These are phyloP conservation scores for Uronychia binucleata DNA, from an alignment of 73 alveolate species.

Conservation along the genomic window DNA sequence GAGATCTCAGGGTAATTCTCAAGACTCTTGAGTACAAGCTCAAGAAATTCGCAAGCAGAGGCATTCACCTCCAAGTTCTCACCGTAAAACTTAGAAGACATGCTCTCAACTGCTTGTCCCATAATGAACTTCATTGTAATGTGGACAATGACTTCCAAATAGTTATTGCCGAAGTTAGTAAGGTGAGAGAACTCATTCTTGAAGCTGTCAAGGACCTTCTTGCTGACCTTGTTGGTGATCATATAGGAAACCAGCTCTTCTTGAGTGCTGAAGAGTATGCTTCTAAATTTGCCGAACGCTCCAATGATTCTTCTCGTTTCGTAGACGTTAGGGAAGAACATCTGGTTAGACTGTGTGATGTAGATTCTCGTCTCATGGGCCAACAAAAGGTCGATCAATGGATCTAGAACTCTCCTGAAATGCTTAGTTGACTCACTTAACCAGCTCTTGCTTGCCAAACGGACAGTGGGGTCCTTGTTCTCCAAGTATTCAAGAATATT, in stretches of 20 bases:
- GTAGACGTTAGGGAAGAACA: conserved; percentile 73
- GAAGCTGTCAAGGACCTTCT: conserved; percentile 56
- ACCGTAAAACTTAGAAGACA: conserved; percentile 59
- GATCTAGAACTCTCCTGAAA: conserved; percentile 83
- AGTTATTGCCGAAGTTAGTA: conserved; percentile 53
- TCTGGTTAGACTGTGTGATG: conserved; percentile 72
- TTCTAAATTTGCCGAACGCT: conserved; percentile 85
- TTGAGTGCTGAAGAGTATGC: conserved; percentile 78
- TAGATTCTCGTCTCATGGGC: conserved; percentile 75
- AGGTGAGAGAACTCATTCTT: conserved; percentile 32
- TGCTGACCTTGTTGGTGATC: conserved; percentile 64
- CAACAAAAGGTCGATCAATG: conserved; percentile 74
- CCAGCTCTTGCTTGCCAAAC: conserved; percentile 89
- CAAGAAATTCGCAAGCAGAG: conserved; percentile 90
- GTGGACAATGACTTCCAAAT: conserved; percentile 77
- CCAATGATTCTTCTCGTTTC: conserved; percentile 80
- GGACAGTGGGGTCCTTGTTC: conserved; percentile 81
- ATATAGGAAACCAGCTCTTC: conserved; percentile 73
- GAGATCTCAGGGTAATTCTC: conserved; percentile 72
- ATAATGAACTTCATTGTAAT: conserved; percentile 79
- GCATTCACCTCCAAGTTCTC: conserved; percentile 86
- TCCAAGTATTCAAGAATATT: conserved; percentile 84
- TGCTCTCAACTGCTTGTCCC: conserved; percentile 52
- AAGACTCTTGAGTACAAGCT: conserved; percentile 70
- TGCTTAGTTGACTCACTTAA: conserved; percentile 75